phyloP scores from a whole-genome alignment of 2,329 filamentous ascomycete genomes.

The Dendryphion nanum region DNA sequence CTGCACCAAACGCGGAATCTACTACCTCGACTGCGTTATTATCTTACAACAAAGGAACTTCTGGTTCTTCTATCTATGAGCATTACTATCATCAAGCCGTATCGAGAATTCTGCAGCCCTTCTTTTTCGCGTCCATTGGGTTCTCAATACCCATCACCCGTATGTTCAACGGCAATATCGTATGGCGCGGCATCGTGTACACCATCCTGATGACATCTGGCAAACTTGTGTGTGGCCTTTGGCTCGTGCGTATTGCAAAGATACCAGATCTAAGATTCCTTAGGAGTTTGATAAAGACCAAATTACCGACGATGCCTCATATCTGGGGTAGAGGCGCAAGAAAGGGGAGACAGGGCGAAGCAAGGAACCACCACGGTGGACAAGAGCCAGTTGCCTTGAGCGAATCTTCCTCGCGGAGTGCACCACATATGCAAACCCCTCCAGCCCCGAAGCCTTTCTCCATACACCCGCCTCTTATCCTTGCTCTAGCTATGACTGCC shows the following conservation, averaged over 20 bases:
- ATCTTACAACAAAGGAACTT: constrained; percentile 5
- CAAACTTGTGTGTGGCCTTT: constrained; percentile 43
- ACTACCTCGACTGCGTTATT: background rate
- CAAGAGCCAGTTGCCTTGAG: background rate
- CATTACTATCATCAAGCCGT: constrained; percentile 48
- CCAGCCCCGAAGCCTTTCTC: constrained; percentile 54
- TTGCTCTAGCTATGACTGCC: constrained; percentile 70
- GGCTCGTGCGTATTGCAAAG: constrained; percentile 39
- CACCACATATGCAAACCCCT: background rate
- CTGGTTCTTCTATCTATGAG: constrained; percentile 41
- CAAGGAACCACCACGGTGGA: background rate
- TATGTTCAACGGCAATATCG: constrained; percentile 62
- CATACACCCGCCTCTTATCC: constrained; percentile 64
- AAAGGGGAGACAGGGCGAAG: constrained; percentile 2
- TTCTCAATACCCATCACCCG: constrained; percentile 74
- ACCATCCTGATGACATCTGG: constrained; percentile 65
- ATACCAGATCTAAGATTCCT: no score
- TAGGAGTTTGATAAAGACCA: constrained; percentile 14
- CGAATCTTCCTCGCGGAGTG: background rate
- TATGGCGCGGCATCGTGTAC: constrained; percentile 76
- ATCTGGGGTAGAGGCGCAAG: constrained; percentile 25
- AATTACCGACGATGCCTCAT: constrained; percentile 19
- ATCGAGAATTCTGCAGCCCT: constrained; percentile 60
- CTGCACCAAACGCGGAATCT: background rate
- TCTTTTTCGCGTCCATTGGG: constrained; percentile 75